phyloP scores from a whole-genome alignment of 768 basidiomycete genomes.

The Rhizopogon roseolus region DNA sequence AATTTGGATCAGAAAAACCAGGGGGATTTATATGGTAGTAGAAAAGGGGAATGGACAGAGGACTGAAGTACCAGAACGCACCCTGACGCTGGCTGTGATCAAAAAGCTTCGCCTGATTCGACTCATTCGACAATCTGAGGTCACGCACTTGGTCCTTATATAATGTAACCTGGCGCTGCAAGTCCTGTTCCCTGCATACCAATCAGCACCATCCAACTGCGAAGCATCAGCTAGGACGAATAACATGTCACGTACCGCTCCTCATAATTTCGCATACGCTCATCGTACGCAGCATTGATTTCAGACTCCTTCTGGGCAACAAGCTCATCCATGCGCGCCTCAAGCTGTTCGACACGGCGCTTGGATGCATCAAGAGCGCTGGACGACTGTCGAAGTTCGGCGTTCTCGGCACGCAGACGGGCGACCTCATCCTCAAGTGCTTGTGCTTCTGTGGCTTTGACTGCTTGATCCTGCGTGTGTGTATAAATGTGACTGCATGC shows the following conservation, averaged over 20 bases:
- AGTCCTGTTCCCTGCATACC: conserved; percentile 76
- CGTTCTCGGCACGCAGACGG: conserved; percentile 77
- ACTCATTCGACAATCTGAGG: conserved; percentile 86
- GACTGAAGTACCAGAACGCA: conserved; percentile 23
- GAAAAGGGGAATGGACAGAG: not conserved
- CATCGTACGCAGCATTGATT: conserved; percentile 94
- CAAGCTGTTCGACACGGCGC: conserved; percentile 76
- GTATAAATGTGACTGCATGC: not conserved
- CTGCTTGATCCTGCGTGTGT: conserved; percentile 77
- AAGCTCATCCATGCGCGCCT: conserved; percentile 95
- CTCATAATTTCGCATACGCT: conserved; percentile 92
- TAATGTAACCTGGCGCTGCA: conserved; percentile 87
- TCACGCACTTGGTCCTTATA: conserved; percentile 87
- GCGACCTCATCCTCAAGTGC: conserved; percentile 72
- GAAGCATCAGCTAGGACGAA: not conserved
- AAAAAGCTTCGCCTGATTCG: conserved; percentile 86
- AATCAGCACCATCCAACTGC: not conserved
- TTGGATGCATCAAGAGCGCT: conserved; percentile 60
- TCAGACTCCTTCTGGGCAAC: conserved; percentile 94
- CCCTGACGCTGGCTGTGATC: conserved; percentile 91
- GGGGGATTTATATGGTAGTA: not conserved
- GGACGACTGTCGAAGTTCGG: conserved; percentile 71
- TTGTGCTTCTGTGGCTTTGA: conserved; percentile 76
- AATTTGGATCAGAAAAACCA: not conserved
- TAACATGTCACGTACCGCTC: conserved; percentile 59